phyloP scores from a whole-genome alignment of 345 rosid genomes.

The Tarenaya hassleriana region DNA sequence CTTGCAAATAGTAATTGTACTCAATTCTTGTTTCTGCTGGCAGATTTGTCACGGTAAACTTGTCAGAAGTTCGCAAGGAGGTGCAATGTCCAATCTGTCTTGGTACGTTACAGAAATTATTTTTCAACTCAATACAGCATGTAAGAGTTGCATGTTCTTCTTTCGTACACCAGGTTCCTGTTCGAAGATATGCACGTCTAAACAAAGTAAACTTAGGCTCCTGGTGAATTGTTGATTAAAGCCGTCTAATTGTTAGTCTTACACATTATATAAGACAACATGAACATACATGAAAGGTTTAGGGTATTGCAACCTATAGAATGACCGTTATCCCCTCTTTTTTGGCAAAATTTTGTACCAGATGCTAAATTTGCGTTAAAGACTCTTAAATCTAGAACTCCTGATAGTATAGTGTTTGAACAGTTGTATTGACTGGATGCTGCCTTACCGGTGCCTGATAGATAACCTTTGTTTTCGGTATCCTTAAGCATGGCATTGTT shows the following conservation, averaged over 20 bases:
- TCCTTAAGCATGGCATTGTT: too few relatives aligned
- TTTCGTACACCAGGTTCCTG: background rate
- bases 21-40: background rate
- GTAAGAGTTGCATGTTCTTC: background rate
- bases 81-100: conserved; percentile 13
- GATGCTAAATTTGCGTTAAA: too few relatives aligned
- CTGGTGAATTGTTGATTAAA: background rate
- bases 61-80: background rate
- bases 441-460: too few relatives aligned
- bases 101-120: conserved; percentile 5
- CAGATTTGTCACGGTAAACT: background rate
- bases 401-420: too few relatives aligned
- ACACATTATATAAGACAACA: background rate
- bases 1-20: background rate
- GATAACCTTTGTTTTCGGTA: too few relatives aligned
- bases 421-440: too few relatives aligned
- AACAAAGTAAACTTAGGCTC: background rate
- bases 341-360: too few relatives aligned
- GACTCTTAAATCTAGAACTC: too few relatives aligned
- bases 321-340: too few relatives aligned
- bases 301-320: too few relatives aligned
- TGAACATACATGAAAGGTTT: background rate
- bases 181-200: background rate
- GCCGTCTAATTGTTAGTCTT: background rate
- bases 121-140: too few relatives aligned